Conservation (phyloP, 441 rosid species). For the Populus tomentosa region DNA sequence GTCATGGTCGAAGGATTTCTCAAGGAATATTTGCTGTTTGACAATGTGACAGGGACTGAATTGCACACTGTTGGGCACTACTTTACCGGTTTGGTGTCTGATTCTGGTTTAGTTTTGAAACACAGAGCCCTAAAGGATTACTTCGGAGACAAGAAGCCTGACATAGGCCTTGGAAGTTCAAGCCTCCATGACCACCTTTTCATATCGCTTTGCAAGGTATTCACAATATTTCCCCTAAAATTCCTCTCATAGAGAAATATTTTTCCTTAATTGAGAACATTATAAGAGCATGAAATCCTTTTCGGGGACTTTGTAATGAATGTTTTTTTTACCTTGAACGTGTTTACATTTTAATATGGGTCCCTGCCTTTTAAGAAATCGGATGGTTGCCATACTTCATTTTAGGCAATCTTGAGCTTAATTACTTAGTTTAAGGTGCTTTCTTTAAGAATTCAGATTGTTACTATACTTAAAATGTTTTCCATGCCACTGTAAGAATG, state of each 20-base stretch:
- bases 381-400: too few relatives aligned
- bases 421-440: too few relatives aligned
- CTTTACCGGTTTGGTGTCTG: constrained; percentile 61
- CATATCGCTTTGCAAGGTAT: constrained; percentile 75
- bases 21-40: constrained; percentile 56
- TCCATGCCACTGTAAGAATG: too few relatives aligned
- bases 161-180: constrained; percentile 69
- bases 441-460: too few relatives aligned
- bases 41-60: constrained; percentile 68
- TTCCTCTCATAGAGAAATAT: neutral
- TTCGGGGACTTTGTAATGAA: neutral
- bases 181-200: constrained; percentile 52
- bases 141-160: constrained; percentile 53
- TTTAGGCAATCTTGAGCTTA: too few relatives aligned
- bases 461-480: too few relatives aligned
- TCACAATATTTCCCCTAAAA: neutral
- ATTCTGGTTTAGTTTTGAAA: constrained; percentile 59
- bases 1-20: constrained; percentile 82
- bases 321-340: neutral
- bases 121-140: constrained; percentile 59
- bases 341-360: too few relatives aligned
- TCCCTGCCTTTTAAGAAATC: too few relatives aligned
- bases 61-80: constrained; percentile 38
- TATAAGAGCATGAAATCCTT: neutral
- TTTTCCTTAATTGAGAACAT: neutral